A percentile compares a stretch with the other conserved stretches of the same genome.
Conservation (phyloP, 768 basidiomycete genomes). For the Agaricus subrufescens region DNA sequence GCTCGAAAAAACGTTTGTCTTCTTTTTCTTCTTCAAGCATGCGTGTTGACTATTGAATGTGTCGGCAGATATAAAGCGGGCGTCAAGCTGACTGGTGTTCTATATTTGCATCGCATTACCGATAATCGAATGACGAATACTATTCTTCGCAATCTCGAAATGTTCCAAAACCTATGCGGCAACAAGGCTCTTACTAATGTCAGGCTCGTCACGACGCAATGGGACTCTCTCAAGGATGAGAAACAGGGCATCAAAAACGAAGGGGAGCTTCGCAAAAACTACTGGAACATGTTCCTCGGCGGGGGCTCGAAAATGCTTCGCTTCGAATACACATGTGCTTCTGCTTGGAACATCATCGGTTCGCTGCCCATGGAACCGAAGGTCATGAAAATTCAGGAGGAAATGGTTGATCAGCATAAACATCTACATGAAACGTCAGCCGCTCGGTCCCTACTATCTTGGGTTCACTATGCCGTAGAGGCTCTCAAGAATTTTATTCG, state of each 20-base stretch:
- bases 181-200: slow-evolving; percentile 10
- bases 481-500: background rate
- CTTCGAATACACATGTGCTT: slow-evolving; percentile 5
- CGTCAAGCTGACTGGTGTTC: slow-evolving; percentile 12
- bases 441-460: slow-evolving; percentile 8
- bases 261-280: slow-evolving; percentile 5
- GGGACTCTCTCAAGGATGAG: slow-evolving; percentile 11
- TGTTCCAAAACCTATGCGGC: slow-evolving; percentile 14
- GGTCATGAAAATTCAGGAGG: slow-evolving; percentile 13
- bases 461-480: background rate
- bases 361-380: background rate
- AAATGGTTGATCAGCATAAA: slow-evolving; percentile 13
- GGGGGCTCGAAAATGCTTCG: slow-evolving; percentile 12
- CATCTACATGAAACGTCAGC: slow-evolving; percentile 9
- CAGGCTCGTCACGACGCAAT: slow-evolving; percentile 14
- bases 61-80: slow-evolving; percentile 7
- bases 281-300: slow-evolving; percentile 8
- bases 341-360: slow-evolving; percentile 13
- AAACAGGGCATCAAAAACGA: slow-evolving; percentile 7
- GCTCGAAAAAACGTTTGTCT: slow-evolving; percentile 20
- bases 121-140: slow-evolving; percentile 13
- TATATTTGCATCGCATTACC: slow-evolving; percentile 16
- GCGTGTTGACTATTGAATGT: background rate
- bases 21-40: background rate
- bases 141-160: slow-evolving; percentile 8